Conservation (phyloP, 2,329 filamentous ascomycete species). For the Hymenoscyphus scutula region DNA sequence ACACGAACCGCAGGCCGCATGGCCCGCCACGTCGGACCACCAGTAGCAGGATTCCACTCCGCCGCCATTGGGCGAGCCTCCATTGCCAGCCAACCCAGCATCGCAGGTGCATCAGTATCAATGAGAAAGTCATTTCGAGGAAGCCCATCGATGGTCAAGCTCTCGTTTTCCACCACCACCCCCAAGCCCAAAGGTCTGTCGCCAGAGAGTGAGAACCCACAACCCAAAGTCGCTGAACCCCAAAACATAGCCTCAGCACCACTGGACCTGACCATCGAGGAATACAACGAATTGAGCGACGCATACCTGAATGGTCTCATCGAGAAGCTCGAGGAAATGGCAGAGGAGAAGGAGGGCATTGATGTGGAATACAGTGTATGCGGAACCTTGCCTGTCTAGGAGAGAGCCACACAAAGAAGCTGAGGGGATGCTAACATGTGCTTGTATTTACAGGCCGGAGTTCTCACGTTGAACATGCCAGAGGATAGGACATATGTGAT, state of each 20-base stretch:
- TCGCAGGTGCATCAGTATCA: not conserved
- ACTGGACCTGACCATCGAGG: conserved; percentile 62
- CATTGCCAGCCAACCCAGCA: conserved; percentile 5
- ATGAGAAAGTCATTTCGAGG: not conserved
- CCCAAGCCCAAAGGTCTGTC: conserved; percentile 50
- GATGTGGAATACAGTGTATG: conserved; percentile 88
- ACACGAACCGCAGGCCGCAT: conserved; percentile 19
- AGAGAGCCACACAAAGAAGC: not conserved
- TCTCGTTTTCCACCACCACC: conserved; percentile 38
- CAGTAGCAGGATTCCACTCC: not conserved
- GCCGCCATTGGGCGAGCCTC: conserved; percentile 3
- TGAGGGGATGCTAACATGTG: conserved; percentile 4
- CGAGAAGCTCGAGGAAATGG: conserved; percentile 64
- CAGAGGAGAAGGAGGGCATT: conserved; percentile 71
- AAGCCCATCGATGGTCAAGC: conserved; percentile 12
- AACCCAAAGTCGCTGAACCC: conserved; percentile 43
- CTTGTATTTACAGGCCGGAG: conserved; percentile 63
- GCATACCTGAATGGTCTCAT: conserved; percentile 63
- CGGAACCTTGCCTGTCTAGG: conserved; percentile 23
- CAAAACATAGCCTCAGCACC: conserved; percentile 48
- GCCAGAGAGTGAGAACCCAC: conserved; percentile 56
- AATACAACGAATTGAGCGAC: conserved; percentile 79
- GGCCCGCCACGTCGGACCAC: conserved; percentile 6
- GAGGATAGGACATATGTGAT: conserved; percentile 81
- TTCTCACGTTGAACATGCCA: conserved; percentile 72